Percentiles rank a stretch among this genome's conserved stretches.
These are phyloP conservation scores for Podaxis sp. DNA, from an alignment of 768 basidiomycete genomes.

Conservation along the genomic window DNA sequence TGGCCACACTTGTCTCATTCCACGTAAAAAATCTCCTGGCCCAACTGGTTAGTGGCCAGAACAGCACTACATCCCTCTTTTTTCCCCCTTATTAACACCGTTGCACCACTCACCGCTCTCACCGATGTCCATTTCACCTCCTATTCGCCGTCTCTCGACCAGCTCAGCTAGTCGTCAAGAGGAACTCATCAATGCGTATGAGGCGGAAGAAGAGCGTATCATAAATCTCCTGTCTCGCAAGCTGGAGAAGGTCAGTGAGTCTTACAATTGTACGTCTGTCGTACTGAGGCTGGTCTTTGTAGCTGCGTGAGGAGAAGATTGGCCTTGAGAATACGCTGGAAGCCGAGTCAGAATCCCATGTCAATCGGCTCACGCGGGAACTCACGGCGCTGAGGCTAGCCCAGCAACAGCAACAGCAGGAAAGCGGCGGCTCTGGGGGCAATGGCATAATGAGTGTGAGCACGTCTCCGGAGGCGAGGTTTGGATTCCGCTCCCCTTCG, in stretches of 20 bases:
- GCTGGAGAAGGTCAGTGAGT: conserved; percentile 67
- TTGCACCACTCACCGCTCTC: background rate
- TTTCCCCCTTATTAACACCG: background rate
- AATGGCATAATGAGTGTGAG: conserved; percentile 22
- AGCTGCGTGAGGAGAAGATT: conserved; percentile 87
- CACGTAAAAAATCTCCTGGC: conserved; percentile 23
- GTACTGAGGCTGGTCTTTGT: background rate
- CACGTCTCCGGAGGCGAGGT: conserved; percentile 33
- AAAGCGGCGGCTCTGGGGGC: conserved; percentile 13
- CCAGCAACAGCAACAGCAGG: conserved; percentile 47
- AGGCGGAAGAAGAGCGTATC: conserved; percentile 88
- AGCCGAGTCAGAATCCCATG: conserved; percentile 85
- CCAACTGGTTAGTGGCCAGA: background rate
- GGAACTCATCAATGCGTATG: conserved; percentile 83
- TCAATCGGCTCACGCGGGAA: conserved; percentile 73
- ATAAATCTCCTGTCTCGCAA: conserved; percentile 82
- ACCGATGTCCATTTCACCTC: conserved; percentile 50
- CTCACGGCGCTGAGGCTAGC: conserved; percentile 61
- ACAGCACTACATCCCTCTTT: conserved; percentile 1
- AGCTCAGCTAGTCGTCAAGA: conserved; percentile 59
- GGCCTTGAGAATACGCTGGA: conserved; percentile 79
- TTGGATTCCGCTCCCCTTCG: conserved; percentile 26
- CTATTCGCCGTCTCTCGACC: conserved; percentile 57
- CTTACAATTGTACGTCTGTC: background rate
- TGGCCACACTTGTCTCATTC: conserved; percentile 17